These are phyloP conservation scores for Nicotiana obtusifolia DNA, from an alignment of 257 asterid species.

Conservation along the genomic window DNA sequence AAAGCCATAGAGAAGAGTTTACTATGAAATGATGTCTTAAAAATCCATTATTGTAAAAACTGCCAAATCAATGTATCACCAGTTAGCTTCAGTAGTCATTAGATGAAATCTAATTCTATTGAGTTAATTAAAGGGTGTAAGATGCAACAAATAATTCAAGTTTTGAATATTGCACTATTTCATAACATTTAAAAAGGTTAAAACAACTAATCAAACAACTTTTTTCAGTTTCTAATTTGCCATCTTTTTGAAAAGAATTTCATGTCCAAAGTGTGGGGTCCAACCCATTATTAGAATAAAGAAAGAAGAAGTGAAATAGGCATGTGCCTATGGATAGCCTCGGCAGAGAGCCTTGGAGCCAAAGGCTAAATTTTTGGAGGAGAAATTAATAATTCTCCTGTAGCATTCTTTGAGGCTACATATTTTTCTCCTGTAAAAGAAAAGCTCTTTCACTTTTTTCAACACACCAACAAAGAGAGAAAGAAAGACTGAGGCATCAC, in stretches of 20 bases:
- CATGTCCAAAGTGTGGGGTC: neutral
- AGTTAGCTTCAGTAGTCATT: neutral
- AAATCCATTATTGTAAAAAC: neutral
- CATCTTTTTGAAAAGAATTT: neutral
- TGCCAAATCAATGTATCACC: neutral
- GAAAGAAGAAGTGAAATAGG: too few species aligned
- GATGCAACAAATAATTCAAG: neutral
- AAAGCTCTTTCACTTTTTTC: too few species aligned
- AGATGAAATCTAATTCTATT: neutral
- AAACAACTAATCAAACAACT: neutral
- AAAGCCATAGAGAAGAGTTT: too few species aligned
- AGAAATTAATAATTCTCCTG: too few species aligned
- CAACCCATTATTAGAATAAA: too few species aligned
- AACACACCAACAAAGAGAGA: too few species aligned
- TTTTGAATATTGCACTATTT: neutral
- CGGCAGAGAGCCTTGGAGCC: too few species aligned
- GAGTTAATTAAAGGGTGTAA: neutral
- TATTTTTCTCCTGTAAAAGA: too few species aligned
- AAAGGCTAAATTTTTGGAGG: too few species aligned
- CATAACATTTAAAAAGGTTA: neutral
- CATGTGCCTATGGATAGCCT: too few species aligned
- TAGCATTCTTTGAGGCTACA: too few species aligned
- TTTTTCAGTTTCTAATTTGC: neutral
- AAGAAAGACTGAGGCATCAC: too few species aligned
- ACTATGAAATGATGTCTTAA: neutral